Percentiles rank a stretch among this genome's conserved stretches.
phyloP scores from a whole-genome alignment of 1,284 basidiomycete genomes.

The Phenoliferia sp. region DNA sequence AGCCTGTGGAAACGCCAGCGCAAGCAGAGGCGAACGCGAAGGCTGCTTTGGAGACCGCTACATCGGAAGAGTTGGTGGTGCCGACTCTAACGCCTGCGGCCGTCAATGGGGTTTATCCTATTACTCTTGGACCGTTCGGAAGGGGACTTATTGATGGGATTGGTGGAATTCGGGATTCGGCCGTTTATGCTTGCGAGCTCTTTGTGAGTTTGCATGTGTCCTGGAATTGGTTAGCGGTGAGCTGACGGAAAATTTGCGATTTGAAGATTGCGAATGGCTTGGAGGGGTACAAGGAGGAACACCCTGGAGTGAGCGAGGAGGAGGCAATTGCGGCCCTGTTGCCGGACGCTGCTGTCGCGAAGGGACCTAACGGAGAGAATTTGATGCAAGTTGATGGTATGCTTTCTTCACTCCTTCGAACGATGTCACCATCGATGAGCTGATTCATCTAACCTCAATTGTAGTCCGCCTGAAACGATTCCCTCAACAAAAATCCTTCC shows the following conservation, averaged over 20 bases:
- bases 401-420: background rate
- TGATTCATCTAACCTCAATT: too few species aligned
- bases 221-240: background rate
- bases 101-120: slow-evolving; percentile 15
- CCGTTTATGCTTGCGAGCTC: slow-evolving; percentile 39
- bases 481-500: slow-evolving; percentile 32
- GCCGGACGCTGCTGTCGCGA: slow-evolving; percentile 33
- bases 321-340: slow-evolving; percentile 33
- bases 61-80: background rate
- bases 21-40: slow-evolving; percentile 4
- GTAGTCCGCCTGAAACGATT: slow-evolving; percentile 35
- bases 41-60: background rate
- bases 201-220: slow-evolving; percentile 22
- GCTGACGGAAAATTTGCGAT: background rate
- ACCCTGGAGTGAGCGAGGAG: slow-evolving; percentile 33
- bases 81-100: background rate
- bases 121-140: slow-evolving; percentile 37
- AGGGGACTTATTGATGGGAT: slow-evolving; percentile 45
- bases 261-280: slow-evolving; percentile 36
- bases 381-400: slow-evolving; percentile 36
- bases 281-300: slow-evolving; percentile 28
- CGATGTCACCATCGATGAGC: too few species aligned
- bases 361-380: slow-evolving; percentile 29
- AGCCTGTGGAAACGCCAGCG: background rate
- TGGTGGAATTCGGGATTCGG: slow-evolving; percentile 45